Base-by-base conservation (phyloP, 257 asterid genomes). In the Nicotiana paniculata region DNA sequence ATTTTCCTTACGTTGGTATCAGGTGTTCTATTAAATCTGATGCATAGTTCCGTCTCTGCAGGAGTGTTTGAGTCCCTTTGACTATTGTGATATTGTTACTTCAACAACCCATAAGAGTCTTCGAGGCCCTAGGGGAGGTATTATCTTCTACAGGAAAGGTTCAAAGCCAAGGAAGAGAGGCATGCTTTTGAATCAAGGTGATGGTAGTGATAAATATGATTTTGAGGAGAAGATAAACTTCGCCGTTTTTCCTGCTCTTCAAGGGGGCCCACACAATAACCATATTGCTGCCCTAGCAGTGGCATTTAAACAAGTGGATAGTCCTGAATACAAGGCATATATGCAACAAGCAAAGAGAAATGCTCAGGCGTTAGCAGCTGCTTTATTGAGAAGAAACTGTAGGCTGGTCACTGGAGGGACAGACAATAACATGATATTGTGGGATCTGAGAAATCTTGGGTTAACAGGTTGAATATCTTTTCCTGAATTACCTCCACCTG, bases 41-140 rank as follows among this genome's bases (percentile, higher is more conserved):
- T 64, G 48, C 26, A 16, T 61, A 64, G 16, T 85, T 83, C 24
- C 79, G 77, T 74, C 54, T 67, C 54, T 86, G 77, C 92, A 95
- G 99, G 98, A 92, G 80, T 91, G 93, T 86, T 87, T 85, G 18
- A 93, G 90, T 82, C 98, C 98, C 64, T 92, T 93, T 85, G 93
- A 93, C 69, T 86, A 89, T 80, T 93, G 97, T 85, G 95, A 93
- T 82, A 64, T 93, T 66, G 95, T 93, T 69, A 93, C 97, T 77
- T 90, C 98, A 46, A 93, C 98, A 24, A 93, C 98, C 21, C 97
- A 93, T 82, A 92, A 93, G 86, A 93, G 98, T 90, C 98, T 93
- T n/a, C 90, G 98, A 77, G 98, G 98, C 77, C 98, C 98, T 13
- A 91, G 97, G 77, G 97, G 96, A 53, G 98, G 98, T 65, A 92